Conservation (phyloP, 2,329 filamentous ascomycete genomes). For the Ophiostoma ulmi region DNA sequence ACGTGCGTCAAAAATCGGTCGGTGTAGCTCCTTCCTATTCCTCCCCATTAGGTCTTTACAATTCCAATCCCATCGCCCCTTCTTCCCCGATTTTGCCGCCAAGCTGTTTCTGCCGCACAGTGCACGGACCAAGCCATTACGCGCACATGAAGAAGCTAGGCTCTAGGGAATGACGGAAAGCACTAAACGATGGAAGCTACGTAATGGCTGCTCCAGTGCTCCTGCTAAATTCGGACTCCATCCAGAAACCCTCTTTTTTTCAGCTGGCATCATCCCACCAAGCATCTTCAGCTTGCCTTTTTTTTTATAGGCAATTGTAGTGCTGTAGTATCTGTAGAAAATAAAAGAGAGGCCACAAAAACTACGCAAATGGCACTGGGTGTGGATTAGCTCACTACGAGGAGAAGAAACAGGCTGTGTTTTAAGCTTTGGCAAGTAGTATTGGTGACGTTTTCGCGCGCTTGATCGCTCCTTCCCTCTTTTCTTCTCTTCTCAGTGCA, state of each 20-base stretch:
- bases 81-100: not conserved
- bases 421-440: not conserved
- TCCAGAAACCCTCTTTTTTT: slow-evolving; percentile 14
- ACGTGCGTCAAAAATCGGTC: slow-evolving; percentile 3
- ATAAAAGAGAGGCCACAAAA: not conserved
- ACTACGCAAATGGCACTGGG: not conserved
- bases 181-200: not conserved
- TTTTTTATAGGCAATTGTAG: not conserved
- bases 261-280: slow-evolving; percentile 21
- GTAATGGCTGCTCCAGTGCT: slow-evolving; percentile 13
- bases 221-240: slow-evolving; percentile 10
- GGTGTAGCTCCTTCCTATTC: not conserved
- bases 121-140: slow-evolving; percentile 12
- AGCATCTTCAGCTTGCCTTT: not conserved
- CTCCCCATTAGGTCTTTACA: not conserved
- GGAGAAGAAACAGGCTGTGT: not conserved
- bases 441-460: slow-evolving; percentile 10
- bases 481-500: not conserved
- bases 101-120: slow-evolving; percentile 13
- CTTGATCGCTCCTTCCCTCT: not conserved
- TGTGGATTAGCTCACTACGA: not conserved
- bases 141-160: not conserved
- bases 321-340: not conserved
- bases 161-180: not conserved
- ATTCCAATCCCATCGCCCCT: not conserved